Percentiles rank a stretch among this genome's conserved stretches.
Conservation (phyloP, 768 basidiomycete species). For the Pleurotus platypus region DNA sequence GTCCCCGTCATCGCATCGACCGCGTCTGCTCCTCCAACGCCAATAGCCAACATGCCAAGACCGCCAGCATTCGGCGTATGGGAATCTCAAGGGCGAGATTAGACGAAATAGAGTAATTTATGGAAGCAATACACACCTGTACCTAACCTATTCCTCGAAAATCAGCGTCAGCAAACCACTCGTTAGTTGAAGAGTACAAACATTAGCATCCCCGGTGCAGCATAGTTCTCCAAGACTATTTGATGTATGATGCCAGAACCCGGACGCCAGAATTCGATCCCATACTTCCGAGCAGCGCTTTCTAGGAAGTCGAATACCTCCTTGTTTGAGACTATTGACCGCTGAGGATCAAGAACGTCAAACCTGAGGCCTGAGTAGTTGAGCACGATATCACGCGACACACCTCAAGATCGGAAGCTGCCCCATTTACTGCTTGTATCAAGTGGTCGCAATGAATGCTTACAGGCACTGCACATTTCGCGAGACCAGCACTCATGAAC, state of each 20-base stretch:
- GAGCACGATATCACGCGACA: not conserved
- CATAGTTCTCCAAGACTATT: conserved; percentile 97
- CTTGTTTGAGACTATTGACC: conserved; percentile 83
- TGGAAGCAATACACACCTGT: conserved; percentile 47
- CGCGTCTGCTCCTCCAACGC: conserved; percentile 98
- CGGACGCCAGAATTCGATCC: conserved; percentile 97
- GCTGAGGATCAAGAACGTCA: conserved; percentile 33
- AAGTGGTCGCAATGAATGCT: conserved; percentile 99
- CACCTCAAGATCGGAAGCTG: conserved; percentile 81
- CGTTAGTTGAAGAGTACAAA: conserved; percentile 25
- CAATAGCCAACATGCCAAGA: conserved; percentile 93
- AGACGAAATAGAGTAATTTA: not conserved
- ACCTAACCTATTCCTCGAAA: conserved; percentile 55
- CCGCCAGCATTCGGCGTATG: conserved; percentile 99
- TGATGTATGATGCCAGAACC: conserved; percentile 98
- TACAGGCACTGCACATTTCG: conserved; percentile 78
- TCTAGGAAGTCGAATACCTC: conserved; percentile 98
- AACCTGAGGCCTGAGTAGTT: not conserved
- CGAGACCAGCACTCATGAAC: conserved; percentile 95
- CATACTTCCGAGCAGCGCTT: conserved; percentile 85
- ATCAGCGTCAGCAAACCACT: conserved; percentile 8
- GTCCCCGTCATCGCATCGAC: conserved; percentile 98
- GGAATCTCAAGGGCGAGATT: conserved; percentile 53
- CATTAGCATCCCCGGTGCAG: conserved; percentile 94
- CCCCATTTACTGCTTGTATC: conserved; percentile 91